Evolutionary conservation across 495 filamentous ascomycete species (phyloP).

Genomic region (Jackrogersella multiformis): DNA sequence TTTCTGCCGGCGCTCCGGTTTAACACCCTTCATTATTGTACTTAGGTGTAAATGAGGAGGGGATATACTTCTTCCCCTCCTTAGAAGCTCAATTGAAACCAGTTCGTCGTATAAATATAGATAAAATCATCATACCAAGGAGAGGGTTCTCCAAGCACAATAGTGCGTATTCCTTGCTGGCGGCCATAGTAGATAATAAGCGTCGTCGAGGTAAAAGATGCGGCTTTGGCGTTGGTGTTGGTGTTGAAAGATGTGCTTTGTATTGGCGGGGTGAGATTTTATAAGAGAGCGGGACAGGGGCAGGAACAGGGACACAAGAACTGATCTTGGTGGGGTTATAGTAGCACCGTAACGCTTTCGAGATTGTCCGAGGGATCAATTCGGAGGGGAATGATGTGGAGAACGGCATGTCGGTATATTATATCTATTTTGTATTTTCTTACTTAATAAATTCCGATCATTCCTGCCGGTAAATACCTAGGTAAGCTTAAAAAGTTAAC

Average conservation of each 20-base stretch:
- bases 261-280: slow-evolving; percentile 45
- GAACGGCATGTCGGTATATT: slow-evolving; percentile 27
- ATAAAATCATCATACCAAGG: slow-evolving; percentile 69
- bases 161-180: slow-evolving; percentile 79
- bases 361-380: slow-evolving; percentile 44
- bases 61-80: not conserved
- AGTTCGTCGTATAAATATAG: not conserved
- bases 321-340: slow-evolving; percentile 32
- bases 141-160: slow-evolving; percentile 96
- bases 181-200: slow-evolving; percentile 66
- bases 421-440: not conserved
- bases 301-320: slow-evolving; percentile 8
- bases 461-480: not conserved
- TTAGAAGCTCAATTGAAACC: slow-evolving; percentile 22
- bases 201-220: slow-evolving; percentile 7
- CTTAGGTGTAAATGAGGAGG: not conserved
- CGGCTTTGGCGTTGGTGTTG: slow-evolving; percentile 19
- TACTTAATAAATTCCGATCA: not conserved
- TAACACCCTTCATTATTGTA: slow-evolving; percentile 2
- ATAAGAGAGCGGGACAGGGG: slow-evolving; percentile 26
- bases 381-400: slow-evolving; percentile 29
- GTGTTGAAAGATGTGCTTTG: slow-evolving; percentile 15
- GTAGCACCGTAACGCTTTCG: slow-evolving; percentile 33
- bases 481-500: not conserved
- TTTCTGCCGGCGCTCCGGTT: not conserved